Base-by-base conservation (phyloP, 2,329 filamentous ascomycete species). In the Drechslerella coelobrocha region DNA sequence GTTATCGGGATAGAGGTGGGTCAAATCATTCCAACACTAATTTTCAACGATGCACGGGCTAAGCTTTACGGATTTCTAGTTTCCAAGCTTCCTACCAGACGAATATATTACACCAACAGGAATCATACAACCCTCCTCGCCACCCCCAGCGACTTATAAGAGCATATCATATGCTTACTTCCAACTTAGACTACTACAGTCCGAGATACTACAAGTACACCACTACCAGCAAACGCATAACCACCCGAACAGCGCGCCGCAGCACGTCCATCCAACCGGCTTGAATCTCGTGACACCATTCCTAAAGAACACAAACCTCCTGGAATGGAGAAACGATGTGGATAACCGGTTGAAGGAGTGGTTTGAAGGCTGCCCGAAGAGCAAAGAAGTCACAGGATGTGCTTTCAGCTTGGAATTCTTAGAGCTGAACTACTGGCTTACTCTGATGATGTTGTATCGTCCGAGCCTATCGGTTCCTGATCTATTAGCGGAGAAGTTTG, bases 341-440 rank as follows among this genome's bases (percentile, higher is more conserved):
- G 92, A 97, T 78, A 84, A 85, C 69, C 85, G 93, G 37, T 80
- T 97, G 43, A 88, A 87, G 74, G 87, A 93, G 74, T 97, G 93
- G 94, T 94, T 93, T 78, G 86, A 88, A 26, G 87, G 87, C 3
- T 89, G 92, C 0, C 94, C 93, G 0, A 88, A 85, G 0, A 66
- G 50, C 1, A 88, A 89, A 72, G 80, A 85, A 21, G 87, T 94
- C 65, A 96, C 91, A 0, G 92, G 92, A 0, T 94, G 97, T 1
- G 87, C 87, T 2, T 97, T 97, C 78, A 92, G 90, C 0, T 87
- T 90, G 0, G 89, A 96, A 61, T 96, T 97, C 76, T 80, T 97
- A 2, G 91, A 97, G 76, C 83, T 97, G 71, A 97, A 97, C 78
- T 97, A 97, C 79, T 97, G 93, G 92, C 93, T 97, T 78, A 91